Base-by-base conservation (phyloP, 805 yeast genomes). In the Candida sithepensis region DNA sequence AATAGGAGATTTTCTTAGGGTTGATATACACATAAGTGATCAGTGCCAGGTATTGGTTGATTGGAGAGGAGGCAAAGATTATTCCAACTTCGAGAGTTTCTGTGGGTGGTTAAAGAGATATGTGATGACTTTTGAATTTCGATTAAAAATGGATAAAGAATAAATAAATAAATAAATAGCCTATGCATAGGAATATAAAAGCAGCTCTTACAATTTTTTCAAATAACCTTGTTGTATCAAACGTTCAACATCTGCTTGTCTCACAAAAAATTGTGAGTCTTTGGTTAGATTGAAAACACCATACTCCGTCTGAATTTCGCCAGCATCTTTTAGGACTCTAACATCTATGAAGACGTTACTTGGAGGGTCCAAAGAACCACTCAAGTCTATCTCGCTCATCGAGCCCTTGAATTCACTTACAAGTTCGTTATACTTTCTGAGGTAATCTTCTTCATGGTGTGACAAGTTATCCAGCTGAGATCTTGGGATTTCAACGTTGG, bases 271-370 rank as follows among this genome's bases (percentile, higher is more conserved):
- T 61, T 94, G 98, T 2, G 96, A 87, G 64, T 92, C 92, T 60
- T 91, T 92, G 2, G 95, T 88, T 54, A 94, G 70, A 58, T 91
- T 91, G 69, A 94, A 90, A 3, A 89, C 96, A 20, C 97, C 99
- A 58, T 92, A 92, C 64, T 92, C 99, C 0, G 99, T 94, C 61
- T 91, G 97, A 32, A 92, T 89, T 62, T 94, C 98, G 1, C 99
- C 99, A 0, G 96, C 97, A 59, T 92, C 96, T 63, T 86, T 86
- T 44, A 92, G 67, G 7, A 92, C 98, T 48, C 99, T 72, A 4
- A 94, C 98, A 60, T 92, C 99, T 9, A 92, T 87, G 57, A 92
- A 94, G 24, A 94, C 86, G 55, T 89, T 95, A 33, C 78, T 79
- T 1, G 99, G 98, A 0, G 99, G 99, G 20, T 79, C 87, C 55